Percentiles rank a stretch among this genome's conserved stretches.
Evolutionary conservation across 1,284 basidiomycete species (phyloP).

Genomic region (Erythrobasidium hasegawianum): DNA sequence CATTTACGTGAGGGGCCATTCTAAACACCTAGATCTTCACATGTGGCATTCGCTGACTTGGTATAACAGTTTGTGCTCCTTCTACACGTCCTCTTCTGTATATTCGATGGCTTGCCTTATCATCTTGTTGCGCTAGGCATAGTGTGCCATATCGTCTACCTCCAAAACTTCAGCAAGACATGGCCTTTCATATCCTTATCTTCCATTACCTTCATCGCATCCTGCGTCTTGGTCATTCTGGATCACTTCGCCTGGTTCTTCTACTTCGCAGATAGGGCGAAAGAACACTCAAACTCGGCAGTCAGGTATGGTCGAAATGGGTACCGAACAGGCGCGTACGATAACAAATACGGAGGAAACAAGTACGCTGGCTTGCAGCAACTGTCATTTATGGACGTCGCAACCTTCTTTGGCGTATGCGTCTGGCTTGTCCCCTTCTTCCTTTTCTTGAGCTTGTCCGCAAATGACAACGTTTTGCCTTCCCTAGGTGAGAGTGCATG

Average conservation of each 20-base stretch:
- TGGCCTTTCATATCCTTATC: constrained; percentile 90
- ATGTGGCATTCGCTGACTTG: neutral
- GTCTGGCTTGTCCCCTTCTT: constrained; percentile 89
- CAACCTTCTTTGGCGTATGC: constrained; percentile 85
- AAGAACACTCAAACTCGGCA: constrained; percentile 40
- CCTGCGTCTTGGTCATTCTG: constrained; percentile 71
- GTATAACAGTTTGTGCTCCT: constrained; percentile 65
- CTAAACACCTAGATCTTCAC: neutral
- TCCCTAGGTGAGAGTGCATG: constrained; percentile 41
- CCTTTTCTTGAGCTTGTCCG: constrained; percentile 85
- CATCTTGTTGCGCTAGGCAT: constrained; percentile 71
- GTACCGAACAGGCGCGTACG: constrained; percentile 28
- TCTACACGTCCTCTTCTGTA: constrained; percentile 70
- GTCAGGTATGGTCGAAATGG: constrained; percentile 5
- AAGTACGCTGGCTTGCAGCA: constrained; percentile 20
- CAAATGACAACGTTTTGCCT: constrained; percentile 89
- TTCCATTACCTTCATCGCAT: constrained; percentile 73
- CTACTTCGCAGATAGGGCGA: constrained; percentile 37
- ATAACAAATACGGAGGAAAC: constrained; percentile 9
- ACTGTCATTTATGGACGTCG: constrained; percentile 72
- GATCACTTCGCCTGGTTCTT: constrained; percentile 66
- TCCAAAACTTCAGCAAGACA: constrained; percentile 73
- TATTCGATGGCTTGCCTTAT: constrained; percentile 73
- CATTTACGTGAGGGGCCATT: constrained; percentile 66
- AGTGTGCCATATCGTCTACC: constrained; percentile 73